Evolutionary conservation across 768 basidiomycete species (phyloP), one percentile per base, ranked within the genome.

Genomic region (Mycena floridula): DNA sequence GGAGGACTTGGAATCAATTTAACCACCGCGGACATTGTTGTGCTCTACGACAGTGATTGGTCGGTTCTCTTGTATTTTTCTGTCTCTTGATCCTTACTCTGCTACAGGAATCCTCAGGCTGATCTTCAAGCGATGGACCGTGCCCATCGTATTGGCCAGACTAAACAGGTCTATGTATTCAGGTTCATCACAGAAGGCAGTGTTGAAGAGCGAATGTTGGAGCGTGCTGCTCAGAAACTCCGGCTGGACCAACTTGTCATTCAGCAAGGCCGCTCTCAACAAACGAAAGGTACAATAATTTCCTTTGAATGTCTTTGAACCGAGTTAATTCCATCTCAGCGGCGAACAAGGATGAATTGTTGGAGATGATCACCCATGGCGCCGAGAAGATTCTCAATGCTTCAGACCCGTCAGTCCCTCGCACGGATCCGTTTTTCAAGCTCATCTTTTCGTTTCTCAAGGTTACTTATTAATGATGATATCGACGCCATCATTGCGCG

Each of bases 121-220:
- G 96, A 99, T 69, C 65, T 99, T 37, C 96, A 99, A 61, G 96
- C 96, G 4, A 97, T 96, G 95, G 93, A 98, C 58, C 88, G 92
- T 46, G 94, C 94, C 0, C 93, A 95, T 67, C 88, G 92, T 45
- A 95, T 95, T 49, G 93, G 93, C 3, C 93, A 97, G 66, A 95
- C 89, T 37, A 97, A 95, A 66, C 93, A 97, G 63, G 94, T 96
- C 16, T 94, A 92, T 55, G 94, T 96, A 4, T 98, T 90, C 71
- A 72, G 94, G n/a, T 95, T 96, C 62, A 85, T 96, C 54, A 95
- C 94, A 0, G 90, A 95, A 66, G 89, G 87, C 38, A 93, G 90
- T 45, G 94, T 96, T 6, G 94, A 96, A 63, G 93, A 96, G 65
- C 80, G 93, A 26, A 94, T 97, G 76, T 66, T 96, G 24, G 94